phyloP scores from a whole-genome alignment of 169 alveolate species.

The Cryptosporidium sp. region DNA sequence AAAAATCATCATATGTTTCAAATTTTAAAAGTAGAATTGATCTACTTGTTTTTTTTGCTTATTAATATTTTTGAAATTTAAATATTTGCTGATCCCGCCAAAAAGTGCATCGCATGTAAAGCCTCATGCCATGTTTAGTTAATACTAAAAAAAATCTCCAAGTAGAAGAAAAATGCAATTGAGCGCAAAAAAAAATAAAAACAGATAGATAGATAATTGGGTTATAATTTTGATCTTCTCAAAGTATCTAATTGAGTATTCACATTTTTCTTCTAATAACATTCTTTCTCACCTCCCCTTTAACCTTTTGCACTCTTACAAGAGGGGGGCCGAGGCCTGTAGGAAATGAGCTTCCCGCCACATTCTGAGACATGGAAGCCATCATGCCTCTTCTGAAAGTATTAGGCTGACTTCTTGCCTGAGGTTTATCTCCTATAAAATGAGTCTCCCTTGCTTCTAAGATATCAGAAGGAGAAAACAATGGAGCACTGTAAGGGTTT shows the following conservation, averaged over 20 bases:
- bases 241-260: background rate
- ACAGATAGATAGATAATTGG: too few species aligned
- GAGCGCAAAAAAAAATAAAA: background rate
- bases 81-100: background rate
- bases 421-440: conserved; percentile 3
- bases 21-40: background rate
- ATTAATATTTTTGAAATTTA: background rate
- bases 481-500: background rate
- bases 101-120: conserved; percentile 3
- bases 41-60: background rate
- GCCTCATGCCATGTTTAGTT: background rate
- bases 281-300: background rate
- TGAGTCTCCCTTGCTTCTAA: background rate
- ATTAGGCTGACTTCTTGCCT: background rate
- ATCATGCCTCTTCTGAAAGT: conserved; percentile 8
- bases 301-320: conserved; percentile 13
- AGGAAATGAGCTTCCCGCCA: background rate
- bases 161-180: background rate
- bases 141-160: background rate
- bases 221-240: background rate
- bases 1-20: background rate
- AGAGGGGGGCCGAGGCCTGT: background rate
- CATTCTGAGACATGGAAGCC: background rate
- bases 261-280: background rate
- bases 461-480: background rate